These are phyloP conservation scores for Monosporascus sp. DNA, from an alignment of 2,329 filamentous ascomycete species.

Conservation along the genomic window DNA sequence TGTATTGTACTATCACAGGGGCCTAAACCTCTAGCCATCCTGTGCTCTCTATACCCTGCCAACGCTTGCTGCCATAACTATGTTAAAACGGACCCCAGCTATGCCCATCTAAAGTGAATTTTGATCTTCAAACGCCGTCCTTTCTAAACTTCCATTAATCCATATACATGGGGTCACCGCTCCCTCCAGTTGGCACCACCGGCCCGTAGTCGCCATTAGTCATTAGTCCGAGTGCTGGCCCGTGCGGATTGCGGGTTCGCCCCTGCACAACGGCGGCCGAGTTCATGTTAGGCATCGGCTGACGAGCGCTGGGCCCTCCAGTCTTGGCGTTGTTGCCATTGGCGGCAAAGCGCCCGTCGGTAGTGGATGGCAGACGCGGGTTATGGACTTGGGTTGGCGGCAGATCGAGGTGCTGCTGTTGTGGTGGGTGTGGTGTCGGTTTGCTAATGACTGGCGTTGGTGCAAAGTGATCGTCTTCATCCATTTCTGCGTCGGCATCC, in stretches of 20 bases:
- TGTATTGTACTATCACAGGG: too few relatives aligned
- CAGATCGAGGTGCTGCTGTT: constrained; percentile 38
- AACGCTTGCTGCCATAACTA: too few relatives aligned
- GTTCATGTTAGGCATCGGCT: constrained; percentile 43
- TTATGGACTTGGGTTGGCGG: constrained; percentile 34
- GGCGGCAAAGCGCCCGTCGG: constrained; percentile 38
- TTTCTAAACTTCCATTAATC: constrained; percentile 29
- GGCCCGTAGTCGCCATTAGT: constrained; percentile 36
- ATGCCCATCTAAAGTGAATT: too few relatives aligned
- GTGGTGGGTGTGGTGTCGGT: constrained; percentile 27
- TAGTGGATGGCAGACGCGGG: constrained; percentile 24
- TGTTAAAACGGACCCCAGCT: too few relatives aligned
- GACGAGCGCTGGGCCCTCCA: constrained; percentile 36
- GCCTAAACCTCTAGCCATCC: too few relatives aligned
- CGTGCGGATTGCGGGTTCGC: constrained; percentile 27
- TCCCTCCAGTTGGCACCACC: constrained; percentile 40
- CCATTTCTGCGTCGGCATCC: constrained; percentile 45
- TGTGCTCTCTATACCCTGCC: too few relatives aligned
- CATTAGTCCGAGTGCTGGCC: constrained; percentile 14
- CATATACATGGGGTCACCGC: constrained; percentile 48
- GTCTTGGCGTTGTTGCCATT: constrained; percentile 31
- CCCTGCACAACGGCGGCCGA: constrained; percentile 31
- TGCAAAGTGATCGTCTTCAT: constrained; percentile 52
- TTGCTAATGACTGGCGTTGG: constrained; percentile 37
- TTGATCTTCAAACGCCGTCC: too few relatives aligned